Conservation (phyloP, 2,329 filamentous ascomycete species). For the Torrubiellomyces zombiae region DNA sequence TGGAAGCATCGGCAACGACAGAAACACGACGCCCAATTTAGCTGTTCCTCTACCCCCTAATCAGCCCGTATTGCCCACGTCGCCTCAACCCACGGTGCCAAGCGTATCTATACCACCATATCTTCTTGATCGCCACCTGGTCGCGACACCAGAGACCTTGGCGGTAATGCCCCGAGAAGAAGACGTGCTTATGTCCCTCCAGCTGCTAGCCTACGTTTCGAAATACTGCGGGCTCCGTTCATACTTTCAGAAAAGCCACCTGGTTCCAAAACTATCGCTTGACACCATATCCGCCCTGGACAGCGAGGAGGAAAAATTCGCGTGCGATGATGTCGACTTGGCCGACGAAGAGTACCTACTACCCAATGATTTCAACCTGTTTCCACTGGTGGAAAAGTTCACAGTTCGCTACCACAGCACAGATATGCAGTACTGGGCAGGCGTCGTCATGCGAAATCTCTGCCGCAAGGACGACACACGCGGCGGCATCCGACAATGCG, state of each 20-base stretch:
- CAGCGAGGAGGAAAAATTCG: conserved; percentile 36
- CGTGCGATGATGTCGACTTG: conserved; percentile 31
- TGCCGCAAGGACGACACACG: conserved; percentile 94
- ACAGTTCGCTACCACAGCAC: conserved; percentile 88
- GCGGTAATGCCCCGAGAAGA: conserved; percentile 93
- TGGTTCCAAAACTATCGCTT: conserved; percentile 84
- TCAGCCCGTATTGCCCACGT: conserved; percentile 51
- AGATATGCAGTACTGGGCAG: conserved; percentile 99
- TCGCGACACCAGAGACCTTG: conserved; percentile 56
- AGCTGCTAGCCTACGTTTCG: conserved; percentile 90
- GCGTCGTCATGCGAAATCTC: conserved; percentile 95
- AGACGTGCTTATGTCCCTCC: conserved; percentile 93
- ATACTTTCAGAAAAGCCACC: conserved; percentile 89
- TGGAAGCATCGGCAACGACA: conserved; percentile 64
- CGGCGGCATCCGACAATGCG: conserved; percentile 90
- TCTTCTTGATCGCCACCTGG: conserved; percentile 55
- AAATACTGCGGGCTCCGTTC: conserved; percentile 94
- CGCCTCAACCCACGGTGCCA: conserved; percentile 58
- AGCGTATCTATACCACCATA: conserved; percentile 63
- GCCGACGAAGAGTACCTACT: conserved; percentile 77
- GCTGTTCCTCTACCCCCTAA: conserved; percentile 58
- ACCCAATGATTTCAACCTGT: conserved; percentile 94
- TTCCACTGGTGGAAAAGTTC: conserved; percentile 95
- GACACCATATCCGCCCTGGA: conserved; percentile 73
- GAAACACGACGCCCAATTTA: conserved; percentile 47